phyloP scores from a whole-genome alignment of 108 stramenopile genomes.

The Pseudonitzschia multiseries region DNA sequence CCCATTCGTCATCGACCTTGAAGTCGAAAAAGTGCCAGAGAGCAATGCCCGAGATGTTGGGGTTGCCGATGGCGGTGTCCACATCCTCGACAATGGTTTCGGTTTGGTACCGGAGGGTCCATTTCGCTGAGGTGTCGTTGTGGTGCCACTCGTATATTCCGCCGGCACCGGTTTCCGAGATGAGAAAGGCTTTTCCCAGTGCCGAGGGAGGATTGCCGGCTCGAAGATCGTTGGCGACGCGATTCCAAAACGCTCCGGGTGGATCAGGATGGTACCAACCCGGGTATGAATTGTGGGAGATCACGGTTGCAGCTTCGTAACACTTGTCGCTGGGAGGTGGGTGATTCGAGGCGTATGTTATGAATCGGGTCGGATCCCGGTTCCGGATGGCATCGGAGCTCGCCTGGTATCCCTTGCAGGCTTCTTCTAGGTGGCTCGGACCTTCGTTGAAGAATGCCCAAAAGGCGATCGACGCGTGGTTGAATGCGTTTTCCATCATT shows the following conservation, averaged over 20 bases:
- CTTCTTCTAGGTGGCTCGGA: slow-evolving; percentile 14
- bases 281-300: slow-evolving; percentile 44
- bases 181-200: slow-evolving; percentile 37
- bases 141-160: slow-evolving; percentile 50
- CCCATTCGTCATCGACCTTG: slow-evolving; percentile 38
- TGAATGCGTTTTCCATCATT: slow-evolving; percentile 47
- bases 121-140: slow-evolving; percentile 30
- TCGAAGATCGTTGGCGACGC: slow-evolving; percentile 20
- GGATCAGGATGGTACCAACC: slow-evolving; percentile 34
- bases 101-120: slow-evolving; percentile 41
- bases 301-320: slow-evolving; percentile 21
- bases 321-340: slow-evolving; percentile 27
- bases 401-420: slow-evolving; percentile 35
- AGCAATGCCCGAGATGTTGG: slow-evolving; percentile 33
- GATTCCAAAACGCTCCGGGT: slow-evolving; percentile 31
- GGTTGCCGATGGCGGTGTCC: slow-evolving; percentile 28
- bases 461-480: slow-evolving; percentile 47
- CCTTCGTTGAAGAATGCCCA: slow-evolving; percentile 56
- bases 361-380: slow-evolving; percentile 33
- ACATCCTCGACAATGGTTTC: slow-evolving; percentile 30
- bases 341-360: slow-evolving; percentile 40
- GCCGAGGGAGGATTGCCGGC: slow-evolving; percentile 1
- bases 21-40: slow-evolving; percentile 57
- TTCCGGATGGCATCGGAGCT: slow-evolving; percentile 24
- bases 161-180: slow-evolving; percentile 46